Percentiles rank a stretch among this genome's conserved stretches.
Evolutionary conservation across 106 monocot species (phyloP).

Genomic region (Cymbidium sinense): DNA sequence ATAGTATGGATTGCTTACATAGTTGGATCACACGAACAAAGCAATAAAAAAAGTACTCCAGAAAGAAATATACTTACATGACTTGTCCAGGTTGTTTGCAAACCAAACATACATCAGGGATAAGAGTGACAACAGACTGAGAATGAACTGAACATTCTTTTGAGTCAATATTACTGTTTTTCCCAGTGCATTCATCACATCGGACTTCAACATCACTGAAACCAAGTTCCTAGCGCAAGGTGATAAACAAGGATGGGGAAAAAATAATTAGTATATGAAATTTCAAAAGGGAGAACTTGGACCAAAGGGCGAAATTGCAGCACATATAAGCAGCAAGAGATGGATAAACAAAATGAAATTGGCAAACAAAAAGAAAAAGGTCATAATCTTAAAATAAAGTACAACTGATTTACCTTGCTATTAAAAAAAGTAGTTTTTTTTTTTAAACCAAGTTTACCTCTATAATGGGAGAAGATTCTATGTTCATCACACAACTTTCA

Average conservation of each 20-base stretch:
- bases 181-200: not conserved
- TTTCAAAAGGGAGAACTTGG: not conserved
- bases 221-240: not conserved
- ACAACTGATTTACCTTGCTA: not conserved
- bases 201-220: not conserved
- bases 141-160: not conserved
- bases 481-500: not conserved
- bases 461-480: not conserved
- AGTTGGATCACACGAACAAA: not conserved
- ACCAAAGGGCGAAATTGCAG: not conserved
- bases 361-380: not conserved
- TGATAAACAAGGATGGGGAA: not conserved
- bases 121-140: not conserved
- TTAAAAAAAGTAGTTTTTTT: not conserved
- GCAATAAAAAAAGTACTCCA: not conserved
- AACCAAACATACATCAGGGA: not conserved
- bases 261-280: not conserved
- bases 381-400: not conserved
- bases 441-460: not conserved
- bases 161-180: not conserved
- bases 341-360: not conserved
- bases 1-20: not conserved
- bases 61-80: not conserved
- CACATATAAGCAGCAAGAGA: not conserved
- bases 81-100: slow-evolving; percentile 8